phyloP scores from a whole-genome alignment of 1,139 yeast genomes.

The Yamadazyma oceani region DNA sequence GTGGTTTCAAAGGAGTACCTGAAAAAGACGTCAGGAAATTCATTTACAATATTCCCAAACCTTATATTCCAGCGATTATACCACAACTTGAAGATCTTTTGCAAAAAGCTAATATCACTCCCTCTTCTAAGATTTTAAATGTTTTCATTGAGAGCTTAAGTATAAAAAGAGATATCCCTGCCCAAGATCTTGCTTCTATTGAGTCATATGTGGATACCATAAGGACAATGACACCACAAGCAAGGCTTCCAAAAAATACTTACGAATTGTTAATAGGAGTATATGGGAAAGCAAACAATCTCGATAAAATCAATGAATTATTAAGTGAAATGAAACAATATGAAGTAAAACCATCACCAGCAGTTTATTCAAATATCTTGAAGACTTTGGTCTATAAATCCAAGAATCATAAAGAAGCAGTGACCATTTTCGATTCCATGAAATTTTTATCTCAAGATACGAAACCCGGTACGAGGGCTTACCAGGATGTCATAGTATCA shows the following conservation, averaged over 20 bases:
- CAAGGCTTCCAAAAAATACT: conserved; percentile 23
- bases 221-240: conserved; percentile 17
- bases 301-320: conserved; percentile 33
- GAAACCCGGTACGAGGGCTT: conserved; percentile 66
- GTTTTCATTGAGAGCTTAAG: conserved; percentile 46
- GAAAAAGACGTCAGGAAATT: conserved; percentile 39
- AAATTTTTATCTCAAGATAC: conserved; percentile 68
- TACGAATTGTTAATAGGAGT: conserved; percentile 42
- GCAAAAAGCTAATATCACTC: conserved; percentile 35
- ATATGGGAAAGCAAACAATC: conserved; percentile 34
- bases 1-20: conserved; percentile 42
- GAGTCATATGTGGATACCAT: conserved; percentile 25
- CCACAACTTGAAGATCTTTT: conserved; percentile 29
- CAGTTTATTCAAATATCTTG: conserved; percentile 61
- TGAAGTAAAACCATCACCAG: conserved; percentile 55
- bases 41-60: conserved; percentile 45
- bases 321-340: conserved; percentile 49
- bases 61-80: conserved; percentile 34
- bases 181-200: conserved; percentile 22
- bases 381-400: conserved; percentile 62
- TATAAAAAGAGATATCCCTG: conserved; percentile 23
- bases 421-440: conserved; percentile 78
- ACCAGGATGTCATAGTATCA: conserved; percentile 68
- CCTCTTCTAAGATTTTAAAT: conserved; percentile 39
- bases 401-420: conserved; percentile 59